Base-by-base conservation (phyloP, 2,329 filamentous ascomycete genomes). In the Sclerotinia sclerotiorum region DNA sequence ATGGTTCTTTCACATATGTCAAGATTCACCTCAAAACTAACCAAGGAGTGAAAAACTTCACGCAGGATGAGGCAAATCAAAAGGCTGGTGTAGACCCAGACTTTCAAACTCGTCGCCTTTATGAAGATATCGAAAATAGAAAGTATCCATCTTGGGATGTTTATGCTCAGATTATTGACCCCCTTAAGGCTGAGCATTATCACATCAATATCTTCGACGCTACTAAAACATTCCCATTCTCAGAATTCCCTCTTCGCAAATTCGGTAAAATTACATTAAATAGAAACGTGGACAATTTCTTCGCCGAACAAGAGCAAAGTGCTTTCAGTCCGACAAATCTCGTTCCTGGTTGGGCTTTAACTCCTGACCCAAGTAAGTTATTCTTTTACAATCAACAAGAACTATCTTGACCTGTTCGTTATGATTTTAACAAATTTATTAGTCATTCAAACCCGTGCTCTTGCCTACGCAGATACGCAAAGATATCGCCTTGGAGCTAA, bases 321-420 rank as follows among this genome's bases (percentile, higher is more conserved):
- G 86, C 87, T 1, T 91, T 90, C 82, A 87, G 84, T 73, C 88
- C 88, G 35, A 82, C 87, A 1, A 87, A 90, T 76, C 79, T 90
- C 77, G 82, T 86, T 1, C 88, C 88, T 2, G 88, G 88, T 0
- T 57, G 46, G 46, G 48, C 61, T 52, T 6, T 39, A 0, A 52
- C 48, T 27, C 48, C 48, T 19, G 61, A 64, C 21, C 61, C 49
- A 27, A 64, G 32, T 64, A 54, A 64, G 48, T 54, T 29, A 1
- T 42, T 15, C n/a, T 21, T 7, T 39, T 39, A 29, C n/a, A 46
- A 10, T 48, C 24, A 48, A 24, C 3, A 44, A 27, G 1, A 19
- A 21, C 7, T 27, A 17, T 21, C 6, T 19, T 27, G 1, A 1
- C 11, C 3, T 24, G 2, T 42, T 27, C 3, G 10, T 27, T 11